A percentile compares a stretch with the other conserved stretches of the same genome.
phyloP scores from a whole-genome alignment of 2,329 filamentous ascomycete genomes.

The Trichoderma koningii region DNA sequence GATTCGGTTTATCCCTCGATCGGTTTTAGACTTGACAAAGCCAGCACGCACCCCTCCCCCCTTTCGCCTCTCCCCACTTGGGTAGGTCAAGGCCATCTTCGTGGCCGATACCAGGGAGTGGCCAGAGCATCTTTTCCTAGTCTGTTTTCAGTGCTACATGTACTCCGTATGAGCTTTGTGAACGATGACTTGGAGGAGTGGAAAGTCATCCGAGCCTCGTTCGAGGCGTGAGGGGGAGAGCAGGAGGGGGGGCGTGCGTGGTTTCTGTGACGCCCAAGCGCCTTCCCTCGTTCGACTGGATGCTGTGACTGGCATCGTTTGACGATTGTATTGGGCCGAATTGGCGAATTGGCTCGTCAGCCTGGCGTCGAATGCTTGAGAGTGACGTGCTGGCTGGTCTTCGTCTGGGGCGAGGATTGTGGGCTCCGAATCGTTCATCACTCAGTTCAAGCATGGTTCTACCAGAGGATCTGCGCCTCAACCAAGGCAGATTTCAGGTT shows the following conservation, averaged over 20 bases:
- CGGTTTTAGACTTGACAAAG: slow-evolving; percentile 4
- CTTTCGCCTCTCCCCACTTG: slow-evolving; percentile 11
- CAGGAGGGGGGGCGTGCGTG: background rate
- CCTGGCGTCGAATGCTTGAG: background rate
- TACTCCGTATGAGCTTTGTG: slow-evolving; percentile 20
- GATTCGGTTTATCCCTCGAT: background rate
- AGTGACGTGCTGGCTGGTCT: slow-evolving; percentile 1
- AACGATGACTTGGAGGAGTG: background rate
- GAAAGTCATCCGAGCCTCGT: background rate
- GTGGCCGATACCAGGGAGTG: slow-evolving; percentile 7
- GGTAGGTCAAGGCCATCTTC: slow-evolving; percentile 13
- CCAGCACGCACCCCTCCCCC: background rate
- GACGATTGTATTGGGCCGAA: slow-evolving; percentile 3
- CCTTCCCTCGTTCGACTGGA: background rate
- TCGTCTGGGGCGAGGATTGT: background rate
- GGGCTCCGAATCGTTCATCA: background rate
- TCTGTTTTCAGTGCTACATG: background rate
- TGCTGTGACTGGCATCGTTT: background rate
- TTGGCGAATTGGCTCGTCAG: slow-evolving; percentile 2
- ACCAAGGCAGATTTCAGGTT: slow-evolving; percentile 20
- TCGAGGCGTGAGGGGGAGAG: background rate
- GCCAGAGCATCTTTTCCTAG: slow-evolving; percentile 10
- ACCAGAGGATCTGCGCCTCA: slow-evolving; percentile 10
- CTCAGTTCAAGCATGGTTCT: background rate
- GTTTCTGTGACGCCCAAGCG: too few species aligned